Conservation (phyloP, 495 filamentous ascomycete genomes). For the Hyaloscypha variabilis region DNA sequence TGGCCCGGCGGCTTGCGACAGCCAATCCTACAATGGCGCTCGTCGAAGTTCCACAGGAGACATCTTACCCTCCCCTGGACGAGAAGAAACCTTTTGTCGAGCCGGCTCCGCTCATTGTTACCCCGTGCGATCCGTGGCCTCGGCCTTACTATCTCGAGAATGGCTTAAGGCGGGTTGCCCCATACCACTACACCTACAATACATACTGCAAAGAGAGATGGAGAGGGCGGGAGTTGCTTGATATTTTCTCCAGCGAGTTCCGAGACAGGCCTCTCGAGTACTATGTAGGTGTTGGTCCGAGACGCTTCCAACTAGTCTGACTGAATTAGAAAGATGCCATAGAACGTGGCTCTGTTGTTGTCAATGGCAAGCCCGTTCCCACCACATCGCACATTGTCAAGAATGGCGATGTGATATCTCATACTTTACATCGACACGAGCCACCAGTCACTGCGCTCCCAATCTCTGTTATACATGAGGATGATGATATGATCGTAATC, state of each 20-base stretch:
- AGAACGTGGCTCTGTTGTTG: constrained; percentile 67
- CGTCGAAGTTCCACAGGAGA: constrained; percentile 43
- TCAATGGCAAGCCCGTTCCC: constrained; percentile 67
- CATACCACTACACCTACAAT: constrained; percentile 94
- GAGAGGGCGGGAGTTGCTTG: constrained; percentile 72
- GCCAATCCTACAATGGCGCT: constrained; percentile 57
- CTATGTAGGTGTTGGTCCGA: constrained; percentile 56
- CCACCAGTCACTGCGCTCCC: constrained; percentile 83
- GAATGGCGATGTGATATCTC: constrained; percentile 85
- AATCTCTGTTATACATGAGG: constrained; percentile 84
- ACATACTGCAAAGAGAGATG: constrained; percentile 90
- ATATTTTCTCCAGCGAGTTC: constrained; percentile 85
- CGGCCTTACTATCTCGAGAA: constrained; percentile 78
- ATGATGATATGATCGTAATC: constrained; percentile 89
- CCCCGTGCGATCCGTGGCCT: constrained; percentile 68
- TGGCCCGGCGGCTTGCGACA: constrained; percentile 56
- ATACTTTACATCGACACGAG: constrained; percentile 95
- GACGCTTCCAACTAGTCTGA: constrained; percentile 17
- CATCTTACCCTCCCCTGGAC: constrained; percentile 35
- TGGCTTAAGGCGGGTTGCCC: constrained; percentile 78
- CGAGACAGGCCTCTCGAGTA: constrained; percentile 85
- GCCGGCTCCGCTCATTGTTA: constrained; percentile 57
- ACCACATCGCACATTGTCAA: constrained; percentile 60
- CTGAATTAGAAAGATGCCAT: constrained; percentile 71
- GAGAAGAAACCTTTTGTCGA: constrained; percentile 38